phyloP scores from a whole-genome alignment of 495 filamentous ascomycete genomes.

The Durotheca rogersii region DNA sequence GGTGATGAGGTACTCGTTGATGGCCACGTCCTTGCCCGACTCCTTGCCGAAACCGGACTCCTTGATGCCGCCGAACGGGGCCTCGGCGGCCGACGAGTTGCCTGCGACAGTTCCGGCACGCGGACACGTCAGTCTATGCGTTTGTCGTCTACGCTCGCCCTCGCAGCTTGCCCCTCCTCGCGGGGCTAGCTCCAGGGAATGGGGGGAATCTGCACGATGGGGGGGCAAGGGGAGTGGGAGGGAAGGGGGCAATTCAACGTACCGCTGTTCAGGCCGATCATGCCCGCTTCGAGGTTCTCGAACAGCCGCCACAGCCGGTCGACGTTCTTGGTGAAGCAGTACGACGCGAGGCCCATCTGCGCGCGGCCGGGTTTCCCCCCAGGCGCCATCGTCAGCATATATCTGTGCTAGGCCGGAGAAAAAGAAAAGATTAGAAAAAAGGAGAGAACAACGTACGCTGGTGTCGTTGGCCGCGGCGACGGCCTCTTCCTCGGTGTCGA shows the following conservation, averaged over 20 bases:
- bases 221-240: neutral
- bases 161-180: neutral
- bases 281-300: slow-evolving; percentile 73
- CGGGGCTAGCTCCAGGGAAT: neutral
- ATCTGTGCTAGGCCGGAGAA: too few relatives aligned
- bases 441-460: slow-evolving; percentile 37
- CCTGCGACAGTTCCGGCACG: too few relatives aligned
- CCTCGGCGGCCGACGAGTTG: slow-evolving; percentile 67
- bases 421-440: slow-evolving; percentile 18
- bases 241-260: slow-evolving; percentile 7
- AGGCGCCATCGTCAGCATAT: neutral
- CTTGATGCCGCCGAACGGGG: slow-evolving; percentile 75
- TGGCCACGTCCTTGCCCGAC: slow-evolving; percentile 69
- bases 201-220: neutral
- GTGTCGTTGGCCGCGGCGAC: slow-evolving; percentile 63
- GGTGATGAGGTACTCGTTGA: slow-evolving; percentile 68
- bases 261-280: slow-evolving; percentile 74
- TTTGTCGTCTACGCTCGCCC: neutral
- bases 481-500: slow-evolving; percentile 70
- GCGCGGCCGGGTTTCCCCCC: too few relatives aligned
- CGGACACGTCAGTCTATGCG: too few relatives aligned
- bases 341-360: slow-evolving; percentile 66
- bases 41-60: slow-evolving; percentile 78
- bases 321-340: slow-evolving; percentile 73
- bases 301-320: slow-evolving; percentile 71